These are phyloP conservation scores for Pinus taeda DNA, from an alignment of 75 land plant species.

Conservation along the genomic window DNA sequence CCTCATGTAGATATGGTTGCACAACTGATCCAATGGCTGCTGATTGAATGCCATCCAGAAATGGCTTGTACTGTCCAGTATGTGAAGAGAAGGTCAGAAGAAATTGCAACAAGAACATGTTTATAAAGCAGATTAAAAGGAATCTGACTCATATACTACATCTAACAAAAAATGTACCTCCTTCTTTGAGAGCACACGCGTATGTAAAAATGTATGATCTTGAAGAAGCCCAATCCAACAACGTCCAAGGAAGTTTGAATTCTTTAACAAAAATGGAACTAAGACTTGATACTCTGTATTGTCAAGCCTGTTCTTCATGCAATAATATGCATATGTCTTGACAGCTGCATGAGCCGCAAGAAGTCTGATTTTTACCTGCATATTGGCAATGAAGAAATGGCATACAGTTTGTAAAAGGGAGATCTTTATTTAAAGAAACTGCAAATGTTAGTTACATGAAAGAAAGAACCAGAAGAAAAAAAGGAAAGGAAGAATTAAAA, in stretches of 20 bases:
- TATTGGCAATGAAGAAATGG: neutral
- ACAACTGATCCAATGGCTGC: conserved; percentile 65
- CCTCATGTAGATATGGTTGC: conserved; percentile 59
- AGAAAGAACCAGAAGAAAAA: neutral
- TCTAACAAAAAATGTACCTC: conserved; percentile 37
- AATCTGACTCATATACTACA: conserved; percentile 1
- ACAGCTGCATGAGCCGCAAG: conserved; percentile 95
- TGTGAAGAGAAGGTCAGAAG: neutral
- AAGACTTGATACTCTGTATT: conserved; percentile 51
- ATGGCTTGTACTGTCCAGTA: conserved; percentile 63
- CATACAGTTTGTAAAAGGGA: neutral
- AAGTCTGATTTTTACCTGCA: conserved; percentile 82
- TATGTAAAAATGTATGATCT: conserved; percentile 63
- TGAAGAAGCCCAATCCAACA: conserved; percentile 79
- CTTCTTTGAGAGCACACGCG: conserved; percentile 34
- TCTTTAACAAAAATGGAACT: conserved; percentile 56
- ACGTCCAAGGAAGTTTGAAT: conserved; percentile 50
- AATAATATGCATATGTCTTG: conserved; percentile 68
- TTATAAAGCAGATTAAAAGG: neutral
- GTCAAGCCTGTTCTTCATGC: conserved; percentile 38
- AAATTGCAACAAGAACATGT: neutral
- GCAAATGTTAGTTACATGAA: neutral
- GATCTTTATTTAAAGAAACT: neutral
- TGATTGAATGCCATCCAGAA: conserved; percentile 83
- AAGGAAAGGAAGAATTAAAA: too few species aligned